These are phyloP conservation scores for Glycine tomentella DNA, from an alignment of 306 rosid genomes.

Conservation along the genomic window DNA sequence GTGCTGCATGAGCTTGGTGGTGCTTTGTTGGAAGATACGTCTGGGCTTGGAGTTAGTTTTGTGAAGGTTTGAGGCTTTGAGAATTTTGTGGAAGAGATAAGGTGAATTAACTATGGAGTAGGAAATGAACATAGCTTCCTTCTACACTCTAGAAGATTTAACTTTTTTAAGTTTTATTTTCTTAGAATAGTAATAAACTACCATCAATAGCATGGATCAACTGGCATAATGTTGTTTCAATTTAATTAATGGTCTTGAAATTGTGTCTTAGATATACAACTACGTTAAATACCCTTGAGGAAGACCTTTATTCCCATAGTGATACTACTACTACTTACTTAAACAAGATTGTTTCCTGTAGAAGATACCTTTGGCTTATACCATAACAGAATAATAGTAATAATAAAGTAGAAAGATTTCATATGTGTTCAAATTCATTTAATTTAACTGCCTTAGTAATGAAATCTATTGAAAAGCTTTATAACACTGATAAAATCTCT, in stretches of 20 bases:
- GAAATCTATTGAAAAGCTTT: not conserved
- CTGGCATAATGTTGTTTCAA: no score
- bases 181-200: not conserved
- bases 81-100: slow-evolving; percentile 2
- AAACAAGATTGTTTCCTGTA: not conserved
- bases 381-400: not conserved
- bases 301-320: not conserved
- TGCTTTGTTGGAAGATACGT: slow-evolving; percentile 25
- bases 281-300: no score
- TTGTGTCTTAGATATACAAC: not conserved
- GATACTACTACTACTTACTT: no score
- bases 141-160: not conserved
- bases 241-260: not conserved
- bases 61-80: slow-evolving; percentile 7
- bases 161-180: not conserved
- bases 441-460: slow-evolving; percentile 19
- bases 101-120: slow-evolving; percentile 2
- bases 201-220: no score
- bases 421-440: not conserved
- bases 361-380: not conserved
- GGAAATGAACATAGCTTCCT: not conserved
- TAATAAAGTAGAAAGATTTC: not conserved
- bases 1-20: slow-evolving; percentile 12
- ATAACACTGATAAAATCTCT: not conserved
- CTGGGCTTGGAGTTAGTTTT: not conserved